phyloP scores from a whole-genome alignment of 2,329 filamentous ascomycete species.

The Ophiostoma quercus region DNA sequence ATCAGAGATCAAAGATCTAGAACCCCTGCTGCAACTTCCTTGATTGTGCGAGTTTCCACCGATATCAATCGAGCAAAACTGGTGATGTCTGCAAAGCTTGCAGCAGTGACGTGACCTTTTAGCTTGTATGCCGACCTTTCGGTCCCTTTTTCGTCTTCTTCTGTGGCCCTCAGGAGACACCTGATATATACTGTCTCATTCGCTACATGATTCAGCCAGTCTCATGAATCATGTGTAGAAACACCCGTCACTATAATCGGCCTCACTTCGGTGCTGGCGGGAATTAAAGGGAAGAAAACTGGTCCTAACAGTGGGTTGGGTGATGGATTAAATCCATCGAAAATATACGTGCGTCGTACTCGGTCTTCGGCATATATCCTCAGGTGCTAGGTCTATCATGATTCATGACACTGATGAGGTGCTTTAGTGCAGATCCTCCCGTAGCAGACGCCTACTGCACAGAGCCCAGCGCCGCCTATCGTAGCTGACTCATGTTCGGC shows the following conservation, averaged over 20 bases:
- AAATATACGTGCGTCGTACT: conserved; percentile 1
- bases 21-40: background rate
- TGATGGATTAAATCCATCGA: background rate
- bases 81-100: background rate
- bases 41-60: background rate
- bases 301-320: background rate
- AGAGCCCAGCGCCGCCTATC: too few species aligned
- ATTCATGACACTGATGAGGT: conserved; percentile 3
- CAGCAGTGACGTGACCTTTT: background rate
- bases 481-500: background rate
- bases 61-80: background rate
- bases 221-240: background rate
- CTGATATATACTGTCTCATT: background rate
- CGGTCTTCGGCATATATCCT: background rate
- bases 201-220: background rate
- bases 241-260: conserved; percentile 3
- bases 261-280: conserved; percentile 10
- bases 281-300: conserved; percentile 5
- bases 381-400: background rate
- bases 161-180: background rate
- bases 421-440: background rate
- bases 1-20: background rate
- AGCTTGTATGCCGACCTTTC: background rate
- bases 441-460: background rate
- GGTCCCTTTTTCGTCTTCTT: background rate